Base-by-base conservation (phyloP, 1,139 yeast species). In the Diutina pseudorugosa region DNA sequence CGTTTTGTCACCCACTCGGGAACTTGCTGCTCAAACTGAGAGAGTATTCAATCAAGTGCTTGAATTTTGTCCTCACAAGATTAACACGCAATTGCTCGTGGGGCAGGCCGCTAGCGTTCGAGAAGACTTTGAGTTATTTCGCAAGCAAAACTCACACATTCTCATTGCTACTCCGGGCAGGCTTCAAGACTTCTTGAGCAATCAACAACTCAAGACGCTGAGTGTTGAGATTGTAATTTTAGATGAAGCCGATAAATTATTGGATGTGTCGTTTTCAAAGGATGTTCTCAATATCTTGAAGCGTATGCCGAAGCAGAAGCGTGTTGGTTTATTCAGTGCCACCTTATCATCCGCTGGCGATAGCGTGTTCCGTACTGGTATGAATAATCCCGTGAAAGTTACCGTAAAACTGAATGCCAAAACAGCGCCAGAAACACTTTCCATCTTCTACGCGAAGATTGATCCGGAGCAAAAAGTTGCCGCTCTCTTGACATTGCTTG, bases 111-210 rank as follows among this genome's bases (percentile, higher is more conserved):
- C 77, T 9, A 71, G 82, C 6, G 82, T 87, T 0, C 77, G 93
- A 58, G 91, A 87, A 53, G 98, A 93, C 65, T 62, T 87, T 40
- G 82, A 82, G 51, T 58, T 60, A 3, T 90, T 83, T 62, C 61
- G 76, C 21, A 70, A 71, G 11, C 62, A 69, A 2, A 72, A 70
- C 56, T 90, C 96, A 1, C 91, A 86, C 52, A 79, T 91, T 49
- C 62, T 94, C 42, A 82, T 94, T 20, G 97, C 95, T 1, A 93
- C 98, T 0, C 98, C 98, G 0, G 98, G 98, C 3, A 77, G 98
- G 61, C 65, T 89, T 44, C 66, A 85, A 23, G 97, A 93, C 57
- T 83, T 94, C 59, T 63, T 93, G 40, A 67, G 78, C 0, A 71
- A 76, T 4, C 67, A 68, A 36, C 60, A 66, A 20, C 80, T 84